These are phyloP conservation scores for Annulohypoxylon moriforme DNA, from an alignment of 495 filamentous ascomycete genomes.

Conservation along the genomic window DNA sequence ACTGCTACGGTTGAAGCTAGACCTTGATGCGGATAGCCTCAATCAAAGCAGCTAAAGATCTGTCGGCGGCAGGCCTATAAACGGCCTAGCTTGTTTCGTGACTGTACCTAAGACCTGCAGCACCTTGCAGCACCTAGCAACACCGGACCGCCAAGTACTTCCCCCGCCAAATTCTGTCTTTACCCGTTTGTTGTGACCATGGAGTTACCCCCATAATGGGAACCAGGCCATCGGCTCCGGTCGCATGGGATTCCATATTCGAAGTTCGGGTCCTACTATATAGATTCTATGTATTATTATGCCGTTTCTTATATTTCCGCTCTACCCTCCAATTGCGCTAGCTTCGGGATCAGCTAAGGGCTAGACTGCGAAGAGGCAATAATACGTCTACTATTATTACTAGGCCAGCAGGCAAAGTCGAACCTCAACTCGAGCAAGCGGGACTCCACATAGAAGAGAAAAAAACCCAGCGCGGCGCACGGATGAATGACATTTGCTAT, in stretches of 20 bases:
- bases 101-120: slow-evolving; percentile 14
- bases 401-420: neutral
- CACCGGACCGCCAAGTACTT: slow-evolving; percentile 10
- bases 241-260: slow-evolving; percentile 22
- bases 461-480: slow-evolving; percentile 1
- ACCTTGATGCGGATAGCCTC: slow-evolving; percentile 34
- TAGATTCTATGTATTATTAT: slow-evolving; percentile 1
- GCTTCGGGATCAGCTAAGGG: slow-evolving; percentile 24
- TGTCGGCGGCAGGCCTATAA: slow-evolving; percentile 17
- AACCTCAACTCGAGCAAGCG: slow-evolving; percentile 2
- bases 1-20: slow-evolving; percentile 27
- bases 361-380: slow-evolving; percentile 22
- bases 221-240: slow-evolving; percentile 29
- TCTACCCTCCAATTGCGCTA: slow-evolving; percentile 30
- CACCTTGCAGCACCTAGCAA: too few relatives aligned
- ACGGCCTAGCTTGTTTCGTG: slow-evolving; percentile 15
- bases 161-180: slow-evolving; percentile 23
- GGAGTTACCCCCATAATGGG: slow-evolving; percentile 19
- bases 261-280: slow-evolving; percentile 3
- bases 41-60: slow-evolving; percentile 19
- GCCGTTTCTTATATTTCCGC: slow-evolving; percentile 14
- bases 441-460: slow-evolving; percentile 18
- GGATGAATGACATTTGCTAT: slow-evolving; percentile 8
- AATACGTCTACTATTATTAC: neutral
- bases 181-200: slow-evolving; percentile 27